Evolutionary conservation across 1,139 yeast genomes (phyloP).

Genomic region (Spathaspora jeffriesii): DNA sequence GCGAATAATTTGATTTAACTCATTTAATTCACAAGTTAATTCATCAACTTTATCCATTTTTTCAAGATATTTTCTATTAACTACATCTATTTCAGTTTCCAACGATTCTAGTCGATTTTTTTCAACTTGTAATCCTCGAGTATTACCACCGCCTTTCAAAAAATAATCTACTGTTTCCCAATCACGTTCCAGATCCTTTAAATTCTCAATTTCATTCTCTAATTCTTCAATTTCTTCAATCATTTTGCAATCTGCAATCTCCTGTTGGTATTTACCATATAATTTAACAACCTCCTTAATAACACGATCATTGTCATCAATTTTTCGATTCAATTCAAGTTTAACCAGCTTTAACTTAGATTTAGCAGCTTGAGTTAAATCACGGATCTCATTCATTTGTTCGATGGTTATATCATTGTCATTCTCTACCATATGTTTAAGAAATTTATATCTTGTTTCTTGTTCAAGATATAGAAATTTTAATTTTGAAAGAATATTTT

Average conservation of each 20-base stretch:
- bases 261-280: slow-evolving; percentile 15
- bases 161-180: background rate
- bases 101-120: background rate
- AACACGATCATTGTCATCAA: slow-evolving; percentile 7
- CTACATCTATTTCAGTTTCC: background rate
- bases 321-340: slow-evolving; percentile 4
- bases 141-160: slow-evolving; percentile 8
- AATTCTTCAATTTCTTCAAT: slow-evolving; percentile 18
- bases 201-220: slow-evolving; percentile 19
- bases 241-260: slow-evolving; percentile 12
- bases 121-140: background rate
- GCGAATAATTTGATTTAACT: background rate
- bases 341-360: slow-evolving; percentile 6
- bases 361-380: slow-evolving; percentile 3
- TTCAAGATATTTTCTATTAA: background rate
- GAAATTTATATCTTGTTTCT: slow-evolving; percentile 65
- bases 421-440: slow-evolving; percentile 23
- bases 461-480: slow-evolving; percentile 67
- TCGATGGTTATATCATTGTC: slow-evolving; percentile 3
- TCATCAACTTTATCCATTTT: background rate
- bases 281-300: slow-evolving; percentile 19
- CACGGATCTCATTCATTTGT: slow-evolving; percentile 4
- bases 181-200: slow-evolving; percentile 11
- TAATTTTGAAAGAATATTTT: slow-evolving; percentile 47
- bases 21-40: background rate